Evolutionary conservation across 495 filamentous ascomycete species (phyloP).

Genomic region (Thermothielavioides terrestris): DNA sequence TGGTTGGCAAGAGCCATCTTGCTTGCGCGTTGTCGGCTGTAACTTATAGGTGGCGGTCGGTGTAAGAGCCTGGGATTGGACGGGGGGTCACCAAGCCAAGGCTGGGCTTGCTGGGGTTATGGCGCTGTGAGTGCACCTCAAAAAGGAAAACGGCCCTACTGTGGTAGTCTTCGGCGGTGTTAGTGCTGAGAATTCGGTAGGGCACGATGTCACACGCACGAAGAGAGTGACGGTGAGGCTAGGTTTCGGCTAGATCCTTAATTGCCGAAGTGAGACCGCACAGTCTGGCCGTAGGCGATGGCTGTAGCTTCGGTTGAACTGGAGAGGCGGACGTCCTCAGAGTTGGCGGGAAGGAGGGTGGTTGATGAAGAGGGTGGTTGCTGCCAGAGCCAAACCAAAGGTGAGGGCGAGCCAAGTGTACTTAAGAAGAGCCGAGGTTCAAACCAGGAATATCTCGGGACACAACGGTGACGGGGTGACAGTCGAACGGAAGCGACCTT

Average conservation of each 20-base stretch:
- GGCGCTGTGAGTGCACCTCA: constrained; percentile 8
- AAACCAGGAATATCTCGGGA: neutral
- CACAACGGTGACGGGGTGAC: neutral
- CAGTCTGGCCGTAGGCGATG: too few species aligned
- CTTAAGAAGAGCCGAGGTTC: neutral
- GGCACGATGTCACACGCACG: constrained; percentile 6
- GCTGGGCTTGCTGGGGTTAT: neutral
- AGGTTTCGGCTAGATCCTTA: neutral
- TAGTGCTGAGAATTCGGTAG: constrained; percentile 10
- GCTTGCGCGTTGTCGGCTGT: constrained; percentile 1
- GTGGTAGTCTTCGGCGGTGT: constrained; percentile 12
- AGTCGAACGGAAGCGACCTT: constrained; percentile 7
- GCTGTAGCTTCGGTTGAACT: neutral
- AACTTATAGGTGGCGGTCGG: neutral
- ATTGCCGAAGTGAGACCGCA: neutral
- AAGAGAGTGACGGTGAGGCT: neutral
- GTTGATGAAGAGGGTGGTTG: neutral
- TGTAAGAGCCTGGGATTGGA: neutral
- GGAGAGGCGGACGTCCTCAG: neutral
- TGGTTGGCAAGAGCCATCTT: constrained; percentile 54
- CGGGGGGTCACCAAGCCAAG: constrained; percentile 8
- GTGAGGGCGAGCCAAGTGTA: neutral
- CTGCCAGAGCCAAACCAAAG: constrained; percentile 8
- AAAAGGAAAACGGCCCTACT: constrained; percentile 15
- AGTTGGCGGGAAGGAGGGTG: neutral